Base-by-base conservation (phyloP, 495 filamentous ascomycete genomes). In the Cercophora samala region DNA sequence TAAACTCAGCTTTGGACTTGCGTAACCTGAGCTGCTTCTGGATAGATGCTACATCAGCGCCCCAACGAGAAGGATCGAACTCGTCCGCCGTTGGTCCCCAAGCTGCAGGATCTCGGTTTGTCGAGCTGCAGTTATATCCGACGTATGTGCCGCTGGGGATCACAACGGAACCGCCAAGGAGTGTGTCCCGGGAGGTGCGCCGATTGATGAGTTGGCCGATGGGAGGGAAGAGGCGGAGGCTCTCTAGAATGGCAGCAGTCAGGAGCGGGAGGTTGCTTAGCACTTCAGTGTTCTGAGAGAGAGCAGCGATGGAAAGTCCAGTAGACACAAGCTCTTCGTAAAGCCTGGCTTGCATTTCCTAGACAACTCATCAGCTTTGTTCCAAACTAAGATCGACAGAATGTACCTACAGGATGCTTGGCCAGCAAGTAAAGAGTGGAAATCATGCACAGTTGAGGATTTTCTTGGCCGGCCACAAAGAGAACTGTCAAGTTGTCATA, bases 381-480 rank as follows among this genome's bases (percentile, higher is more conserved):
- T 26, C 15, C 6, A 54, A 26, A 13, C 13, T 25, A 5, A 23
- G 2, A 63, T 3, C 8, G 25, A 21, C 4, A 0, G 6, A 46
- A 9, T 13, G 37, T 1, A 46, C 64, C 9, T 62, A 68, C 69
- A 37, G 66, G 70, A 62, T 78, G 66, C 24, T 75, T 72, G 9
- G 72, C 79, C 15, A 81, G 67, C 8, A 78, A 63, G 26, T 74
- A 78, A 0, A 81, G 58, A n/a, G 69, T 70, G 0, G 75, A 74
- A 1, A 76, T 72, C 51, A 79, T 61, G 32, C 70, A 61, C 8
- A 76, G 67, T 67, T 78, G 77, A 0, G 76, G 76, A 63, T 81
- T 81, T 64, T 80, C 79, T 22, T 79, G 77, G 2, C 76, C 73
- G 1, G 79, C 77, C 29, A 80, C 70, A 64, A 79, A 81, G 1